Base-by-base conservation (phyloP, 1,139 yeast genomes). In the Kluyveromyces sp. region DNA sequence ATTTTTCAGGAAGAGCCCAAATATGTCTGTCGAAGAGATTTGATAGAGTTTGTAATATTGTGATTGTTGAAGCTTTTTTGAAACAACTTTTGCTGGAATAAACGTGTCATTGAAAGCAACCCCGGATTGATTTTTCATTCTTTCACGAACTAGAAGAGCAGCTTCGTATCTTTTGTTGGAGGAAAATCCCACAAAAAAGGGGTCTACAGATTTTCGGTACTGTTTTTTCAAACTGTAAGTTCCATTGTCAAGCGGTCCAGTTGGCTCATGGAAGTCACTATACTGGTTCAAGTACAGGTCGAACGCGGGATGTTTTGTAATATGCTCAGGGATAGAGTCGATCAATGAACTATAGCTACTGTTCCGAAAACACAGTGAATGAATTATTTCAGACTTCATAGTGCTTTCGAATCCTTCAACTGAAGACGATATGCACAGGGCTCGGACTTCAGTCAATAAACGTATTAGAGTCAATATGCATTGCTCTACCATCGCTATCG, bases 101-200 rank as follows among this genome's bases (percentile, higher is more conserved):
- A 70, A 77, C 4, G 77, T 67, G 12, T 77, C 78, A 2, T 67
- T 61, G 17, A 63, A 50, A 2, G 70, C 66, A 3, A 67, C 57
- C 2, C 68, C 64, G 1, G 66, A 61, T 34, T 61, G 59, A 42
- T 65, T 64, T 2, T 61, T 56, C 53, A 57, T 50, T 19, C 56
- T 44, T 18, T 55, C 54, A 39, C 65, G 58, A 6, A 67, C 43
- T 3, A 58, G 41, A 28, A 75, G 63, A 61, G 76, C 71, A 46
- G 85, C 75, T 62, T 83, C 96, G 46, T 88, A 96, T 47, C 89
- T 75, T 43, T 79, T 80, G 51, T 88, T 87, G 0, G 94, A 68
- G 0, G 85, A 69, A 53, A 83, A 83, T 55, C 87, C 88, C 49
- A 85, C 73, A 60, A 83, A 89, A 57, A 80, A 89, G 0, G 96